These are phyloP conservation scores for Diaporthe helianthi DNA, from an alignment of 2,329 filamentous ascomycete genomes.

Conservation along the genomic window DNA sequence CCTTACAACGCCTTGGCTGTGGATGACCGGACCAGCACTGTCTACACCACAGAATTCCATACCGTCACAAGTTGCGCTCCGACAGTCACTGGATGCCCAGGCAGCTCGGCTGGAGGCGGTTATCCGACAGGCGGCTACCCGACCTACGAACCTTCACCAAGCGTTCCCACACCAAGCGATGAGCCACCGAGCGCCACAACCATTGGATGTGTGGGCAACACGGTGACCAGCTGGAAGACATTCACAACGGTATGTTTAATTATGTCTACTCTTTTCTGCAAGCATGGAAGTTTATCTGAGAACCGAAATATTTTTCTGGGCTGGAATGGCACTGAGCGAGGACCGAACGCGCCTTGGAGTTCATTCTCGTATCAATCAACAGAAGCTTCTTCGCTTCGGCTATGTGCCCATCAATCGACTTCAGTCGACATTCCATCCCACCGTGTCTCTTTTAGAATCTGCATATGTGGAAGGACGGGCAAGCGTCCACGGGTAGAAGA, in stretches of 20 bases:
- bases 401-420: not conserved
- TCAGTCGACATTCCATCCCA: no score
- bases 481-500: not conserved
- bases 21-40: not conserved
- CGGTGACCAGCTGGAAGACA: conserved; percentile 24
- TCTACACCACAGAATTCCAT: not conserved
- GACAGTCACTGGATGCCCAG: conserved; percentile 17
- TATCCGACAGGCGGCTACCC: not conserved
- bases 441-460: no score
- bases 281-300: no score
- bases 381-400: not conserved
- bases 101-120: not conserved
- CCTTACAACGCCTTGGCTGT: not conserved
- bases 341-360: not conserved
- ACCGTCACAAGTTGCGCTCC: conserved; percentile 19
- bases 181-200: conserved; percentile 1
- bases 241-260: conserved; percentile 15
- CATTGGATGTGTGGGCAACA: conserved; percentile 10
- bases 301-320: no score
- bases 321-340: not conserved
- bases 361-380: not conserved
- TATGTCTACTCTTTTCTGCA: not conserved
- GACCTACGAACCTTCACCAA: not conserved
- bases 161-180: not conserved
- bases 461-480: not conserved